Evolutionary conservation across 2,329 filamentous ascomycete genomes (phyloP).

Genomic region (Diaporthe citri): DNA sequence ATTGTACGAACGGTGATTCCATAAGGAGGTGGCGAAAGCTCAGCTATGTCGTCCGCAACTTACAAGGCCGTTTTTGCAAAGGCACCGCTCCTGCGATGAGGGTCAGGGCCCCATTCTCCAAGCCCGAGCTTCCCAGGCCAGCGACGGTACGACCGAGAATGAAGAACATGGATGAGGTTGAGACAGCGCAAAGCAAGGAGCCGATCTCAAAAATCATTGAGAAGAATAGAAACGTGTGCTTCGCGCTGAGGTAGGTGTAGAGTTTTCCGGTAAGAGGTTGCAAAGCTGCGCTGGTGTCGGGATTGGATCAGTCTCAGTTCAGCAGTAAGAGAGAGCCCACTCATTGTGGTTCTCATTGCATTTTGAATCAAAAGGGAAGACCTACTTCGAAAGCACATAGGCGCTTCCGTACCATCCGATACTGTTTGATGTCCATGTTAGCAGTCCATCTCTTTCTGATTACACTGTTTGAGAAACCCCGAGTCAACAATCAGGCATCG

Average conservation of each 20-base stretch:
- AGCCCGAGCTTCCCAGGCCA: slow-evolving; percentile 25
- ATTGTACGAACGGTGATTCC: neutral
- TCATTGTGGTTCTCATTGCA: too few species aligned
- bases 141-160: slow-evolving; percentile 24
- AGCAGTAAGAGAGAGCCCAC: fast-evolving
- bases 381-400: neutral
- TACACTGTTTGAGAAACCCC: neutral
- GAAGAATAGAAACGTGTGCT: slow-evolving; percentile 11
- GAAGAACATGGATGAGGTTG: slow-evolving; percentile 11
- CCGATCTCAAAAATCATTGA: slow-evolving; percentile 25
- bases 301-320: neutral
- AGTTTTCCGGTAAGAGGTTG: slow-evolving; percentile 26
- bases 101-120: slow-evolving; percentile 16
- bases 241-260: slow-evolving; percentile 24
- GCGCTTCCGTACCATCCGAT: slow-evolving; percentile 12
- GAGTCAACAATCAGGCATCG: too few species aligned
- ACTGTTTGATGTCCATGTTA: neutral
- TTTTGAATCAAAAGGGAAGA: too few species aligned
- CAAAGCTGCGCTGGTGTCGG: slow-evolving; percentile 4
- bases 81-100: neutral
- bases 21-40: neutral
- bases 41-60: neutral
- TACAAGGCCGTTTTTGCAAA: slow-evolving; percentile 11
- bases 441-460: neutral
- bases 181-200: slow-evolving; percentile 15